Conservation (phyloP, 2,329 filamentous ascomycete genomes). For the Colletotrichum musicola region DNA sequence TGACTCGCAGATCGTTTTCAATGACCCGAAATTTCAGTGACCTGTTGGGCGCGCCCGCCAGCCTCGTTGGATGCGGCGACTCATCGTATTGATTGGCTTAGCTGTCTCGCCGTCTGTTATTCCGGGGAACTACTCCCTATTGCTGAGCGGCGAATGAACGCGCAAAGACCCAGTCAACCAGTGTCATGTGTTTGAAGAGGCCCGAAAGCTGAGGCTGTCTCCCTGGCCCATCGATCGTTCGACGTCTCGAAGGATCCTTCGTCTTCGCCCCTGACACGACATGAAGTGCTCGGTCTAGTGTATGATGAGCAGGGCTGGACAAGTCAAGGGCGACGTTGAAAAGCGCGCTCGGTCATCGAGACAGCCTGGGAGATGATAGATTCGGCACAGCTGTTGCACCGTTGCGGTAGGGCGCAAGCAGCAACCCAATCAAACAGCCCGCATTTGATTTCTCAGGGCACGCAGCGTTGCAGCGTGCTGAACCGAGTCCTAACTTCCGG, state of each 20-base stretch:
- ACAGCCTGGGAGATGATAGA: slow-evolving; percentile 6
- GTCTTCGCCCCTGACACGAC: slow-evolving; percentile 1
- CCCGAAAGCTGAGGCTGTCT: neutral
- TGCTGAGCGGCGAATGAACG: neutral
- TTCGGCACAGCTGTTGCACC: neutral
- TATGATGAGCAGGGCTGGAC: no score
- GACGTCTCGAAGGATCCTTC: neutral
- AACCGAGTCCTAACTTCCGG: slow-evolving; percentile 3
- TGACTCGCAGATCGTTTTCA: no score
- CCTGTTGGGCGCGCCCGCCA: neutral
- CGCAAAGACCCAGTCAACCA: neutral
- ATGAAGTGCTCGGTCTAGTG: neutral
- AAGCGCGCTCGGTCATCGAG: slow-evolving; percentile 19
- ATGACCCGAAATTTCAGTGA: neutral
- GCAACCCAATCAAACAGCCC: slow-evolving; percentile 19
- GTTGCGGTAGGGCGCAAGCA: neutral
- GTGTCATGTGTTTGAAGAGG: no score
- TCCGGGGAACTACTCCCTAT: no score
- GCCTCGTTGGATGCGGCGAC: neutral
- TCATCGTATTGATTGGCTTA: neutral
- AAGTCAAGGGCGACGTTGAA: neutral
- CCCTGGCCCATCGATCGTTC: neutral
- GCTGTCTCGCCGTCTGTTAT: no score
- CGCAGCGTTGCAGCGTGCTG: slow-evolving; percentile 2
- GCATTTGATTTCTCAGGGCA: slow-evolving; percentile 13